phyloP scores from a whole-genome alignment of 2,329 filamentous ascomycete species.

The Rosellinia necatrix region DNA sequence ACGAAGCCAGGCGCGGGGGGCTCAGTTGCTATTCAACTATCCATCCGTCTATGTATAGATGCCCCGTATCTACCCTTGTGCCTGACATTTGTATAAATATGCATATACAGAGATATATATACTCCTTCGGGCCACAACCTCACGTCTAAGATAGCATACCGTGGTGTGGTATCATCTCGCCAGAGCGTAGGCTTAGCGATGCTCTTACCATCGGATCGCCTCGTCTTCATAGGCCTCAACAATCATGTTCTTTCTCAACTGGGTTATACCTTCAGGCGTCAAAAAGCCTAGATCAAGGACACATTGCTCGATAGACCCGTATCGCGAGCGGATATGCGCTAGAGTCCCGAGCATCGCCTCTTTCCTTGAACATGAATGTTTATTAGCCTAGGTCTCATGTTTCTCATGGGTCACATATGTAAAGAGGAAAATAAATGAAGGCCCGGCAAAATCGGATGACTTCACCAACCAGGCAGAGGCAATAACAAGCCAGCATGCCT shows the following conservation, averaged over 20 bases:
- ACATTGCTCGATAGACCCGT: slow-evolving; percentile 68
- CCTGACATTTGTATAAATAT: slow-evolving; percentile 20
- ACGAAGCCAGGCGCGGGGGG: slow-evolving; percentile 2
- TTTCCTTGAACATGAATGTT: slow-evolving; percentile 42
- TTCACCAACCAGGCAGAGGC: neutral
- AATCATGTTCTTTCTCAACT: slow-evolving; percentile 38
- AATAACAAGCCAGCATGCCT: neutral
- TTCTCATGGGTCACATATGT: neutral
- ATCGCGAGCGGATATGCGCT: slow-evolving; percentile 60
- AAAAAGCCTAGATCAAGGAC: slow-evolving; percentile 63
- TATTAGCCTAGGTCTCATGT: slow-evolving; percentile 21
- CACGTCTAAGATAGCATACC: slow-evolving; percentile 1
- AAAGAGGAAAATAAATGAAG: neutral
- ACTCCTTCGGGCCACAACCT: slow-evolving; percentile 21
- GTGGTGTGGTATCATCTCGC: neutral
- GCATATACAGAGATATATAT: slow-evolving; percentile 34
- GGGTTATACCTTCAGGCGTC: slow-evolving; percentile 55
- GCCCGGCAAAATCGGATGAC: neutral
- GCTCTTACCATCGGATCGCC: slow-evolving; percentile 37
- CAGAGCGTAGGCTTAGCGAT: slow-evolving; percentile 33
- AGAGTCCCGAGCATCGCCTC: slow-evolving; percentile 55
- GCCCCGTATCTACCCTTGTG: slow-evolving; percentile 18
- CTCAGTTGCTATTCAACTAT: slow-evolving; percentile 16
- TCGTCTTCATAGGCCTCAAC: slow-evolving; percentile 33
- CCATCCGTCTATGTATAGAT: slow-evolving; percentile 29